A percentile compares a stretch with the other conserved stretches of the same genome.
phyloP scores from a whole-genome alignment of 495 filamentous ascomycete species.

The Evernia prunastri region DNA sequence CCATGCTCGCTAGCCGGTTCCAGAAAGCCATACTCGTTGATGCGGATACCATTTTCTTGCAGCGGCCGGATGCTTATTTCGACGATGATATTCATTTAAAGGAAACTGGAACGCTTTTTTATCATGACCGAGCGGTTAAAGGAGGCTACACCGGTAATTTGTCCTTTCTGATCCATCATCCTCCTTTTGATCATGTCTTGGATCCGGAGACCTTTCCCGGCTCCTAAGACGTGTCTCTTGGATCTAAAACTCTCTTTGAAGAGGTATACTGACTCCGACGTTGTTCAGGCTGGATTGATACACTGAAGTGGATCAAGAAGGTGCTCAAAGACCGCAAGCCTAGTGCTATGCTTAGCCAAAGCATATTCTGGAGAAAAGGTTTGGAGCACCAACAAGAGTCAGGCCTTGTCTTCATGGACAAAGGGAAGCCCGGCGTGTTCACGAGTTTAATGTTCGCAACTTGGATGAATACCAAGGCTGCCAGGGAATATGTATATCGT shows the following conservation, averaged over 20 bases:
- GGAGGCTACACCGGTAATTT: neutral
- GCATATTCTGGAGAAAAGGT: slow-evolving; percentile 6
- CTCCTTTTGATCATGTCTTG: too few species aligned
- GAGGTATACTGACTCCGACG: neutral
- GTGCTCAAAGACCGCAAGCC: slow-evolving; percentile 11
- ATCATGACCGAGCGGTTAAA: slow-evolving; percentile 28
- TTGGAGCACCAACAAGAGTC: slow-evolving; percentile 13
- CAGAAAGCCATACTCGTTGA: slow-evolving; percentile 32
- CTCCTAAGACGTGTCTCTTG: too few species aligned
- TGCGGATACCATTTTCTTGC: slow-evolving; percentile 26
- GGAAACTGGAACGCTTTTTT: slow-evolving; percentile 28
- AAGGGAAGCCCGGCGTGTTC: slow-evolving; percentile 7
- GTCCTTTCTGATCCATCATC: too few species aligned
- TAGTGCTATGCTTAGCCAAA: slow-evolving; percentile 7
- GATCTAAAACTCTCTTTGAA: too few species aligned
- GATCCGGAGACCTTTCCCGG: too few species aligned
- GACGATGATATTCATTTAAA: slow-evolving; percentile 19
- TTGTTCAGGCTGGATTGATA: neutral
- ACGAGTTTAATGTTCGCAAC: slow-evolving; percentile 1
- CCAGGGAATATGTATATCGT: neutral
- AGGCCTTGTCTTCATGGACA: slow-evolving; percentile 13
- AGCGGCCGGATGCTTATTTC: slow-evolving; percentile 21
- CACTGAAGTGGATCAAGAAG: neutral
- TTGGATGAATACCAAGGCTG: slow-evolving; percentile 10
- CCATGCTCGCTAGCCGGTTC: slow-evolving; percentile 29